Conservation (phyloP, 495 filamentous ascomycete species). For the Delitschia confertaspora region DNA sequence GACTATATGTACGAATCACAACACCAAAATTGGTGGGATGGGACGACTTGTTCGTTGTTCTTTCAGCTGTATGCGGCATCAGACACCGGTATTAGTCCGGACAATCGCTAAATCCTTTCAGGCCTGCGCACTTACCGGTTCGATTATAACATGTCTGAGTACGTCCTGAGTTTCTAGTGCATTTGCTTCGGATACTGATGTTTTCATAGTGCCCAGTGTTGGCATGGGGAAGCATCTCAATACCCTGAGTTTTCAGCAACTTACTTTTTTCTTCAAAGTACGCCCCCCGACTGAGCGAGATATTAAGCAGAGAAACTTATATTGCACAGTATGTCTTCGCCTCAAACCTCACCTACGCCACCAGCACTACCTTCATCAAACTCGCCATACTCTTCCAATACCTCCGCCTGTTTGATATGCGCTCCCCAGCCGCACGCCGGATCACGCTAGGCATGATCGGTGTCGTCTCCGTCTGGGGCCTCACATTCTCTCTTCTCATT, state of each 20-base stretch:
- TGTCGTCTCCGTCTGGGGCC: constrained; percentile 12
- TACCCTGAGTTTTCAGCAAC: constrained; percentile 3
- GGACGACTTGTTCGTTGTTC: constrained; percentile 22
- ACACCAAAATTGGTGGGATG: constrained; percentile 12
- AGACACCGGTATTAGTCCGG: too few species aligned
- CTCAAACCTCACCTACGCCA: constrained; percentile 17
- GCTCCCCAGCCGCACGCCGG: not conserved
- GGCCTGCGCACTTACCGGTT: constrained; percentile 6
- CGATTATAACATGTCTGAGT: constrained; percentile 21
- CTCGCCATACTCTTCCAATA: constrained; percentile 25
- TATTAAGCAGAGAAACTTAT: not conserved
- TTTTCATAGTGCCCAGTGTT: constrained; percentile 11
- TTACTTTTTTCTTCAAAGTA: constrained; percentile 17
- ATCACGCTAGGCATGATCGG: constrained; percentile 8
- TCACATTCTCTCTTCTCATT: constrained; percentile 18
- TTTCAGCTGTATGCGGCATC: constrained; percentile 18
- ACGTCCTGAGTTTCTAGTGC: too few species aligned
- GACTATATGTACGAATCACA: constrained; percentile 13
- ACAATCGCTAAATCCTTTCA: too few species aligned
- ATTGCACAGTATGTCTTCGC: constrained; percentile 16
- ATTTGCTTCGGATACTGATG: too few species aligned
- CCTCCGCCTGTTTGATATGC: constrained; percentile 20
- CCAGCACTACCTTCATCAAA: constrained; percentile 24
- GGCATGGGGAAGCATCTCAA: constrained; percentile 22
- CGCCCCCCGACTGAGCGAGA: not conserved